Base-by-base conservation (phyloP, 805 yeast species). In the Wickerhamiella kazuoi region DNA sequence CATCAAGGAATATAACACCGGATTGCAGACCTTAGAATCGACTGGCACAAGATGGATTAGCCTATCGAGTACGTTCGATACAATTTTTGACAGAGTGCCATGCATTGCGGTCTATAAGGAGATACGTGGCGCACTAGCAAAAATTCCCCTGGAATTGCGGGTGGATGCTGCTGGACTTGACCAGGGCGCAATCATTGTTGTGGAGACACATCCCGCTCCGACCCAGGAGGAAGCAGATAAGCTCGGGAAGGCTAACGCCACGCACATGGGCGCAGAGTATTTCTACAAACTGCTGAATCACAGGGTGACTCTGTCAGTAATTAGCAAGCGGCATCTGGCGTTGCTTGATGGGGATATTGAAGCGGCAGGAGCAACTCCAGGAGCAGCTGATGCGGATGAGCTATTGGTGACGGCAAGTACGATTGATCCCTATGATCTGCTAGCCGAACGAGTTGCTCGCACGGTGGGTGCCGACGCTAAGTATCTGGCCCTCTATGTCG, bases 371-470 rank as follows among this genome's bases (percentile, higher is more conserved):
- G 33, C 30, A 2, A 41, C 52, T 37, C 42, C 45, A n/a, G 43
- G 44, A 11, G 46, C 53, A 8, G 42, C 46, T 15, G 46, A 48
- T 34, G 40, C 23, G 16, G 37, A 35, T n/a, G 47, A 42, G 34
- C 39, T 59, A 38, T 59, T 59, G 35, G 54, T 83, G 29, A 79
- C 93, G 86, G 65, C 81, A 4, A 72, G 80, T 3, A 67, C 75
- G 3, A 61, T 65, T 36, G 74, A 74, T 33, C 49, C 67, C 2
- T 82, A 76, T 52, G 61, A 65, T 3, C 74, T 70, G 17, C 56
- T 90, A 29, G 74, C 84, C 0, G 56, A 57, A n/a, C 69, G 68
- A 36, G 68, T 84, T 33, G 86, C 79, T 1, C 52, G 57, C 4
- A 55, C 58, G 32, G 57, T 80, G 14, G 61, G 62, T 4, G 68